These are phyloP conservation scores for Trichocladium uniseriatum DNA, from an alignment of 495 filamentous ascomycete species.

Conservation along the genomic window DNA sequence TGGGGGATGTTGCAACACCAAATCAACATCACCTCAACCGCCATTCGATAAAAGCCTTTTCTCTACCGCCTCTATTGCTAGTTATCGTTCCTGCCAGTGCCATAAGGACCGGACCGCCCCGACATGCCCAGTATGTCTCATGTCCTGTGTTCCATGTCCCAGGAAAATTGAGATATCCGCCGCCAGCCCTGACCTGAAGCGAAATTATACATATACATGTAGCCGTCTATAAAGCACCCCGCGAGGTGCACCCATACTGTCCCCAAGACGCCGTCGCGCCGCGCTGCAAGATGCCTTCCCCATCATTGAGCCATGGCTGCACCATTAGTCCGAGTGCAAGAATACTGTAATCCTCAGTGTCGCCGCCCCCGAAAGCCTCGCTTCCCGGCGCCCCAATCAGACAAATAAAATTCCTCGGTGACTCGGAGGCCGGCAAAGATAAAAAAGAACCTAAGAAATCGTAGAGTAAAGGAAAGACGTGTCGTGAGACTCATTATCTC, in stretches of 20 bases:
- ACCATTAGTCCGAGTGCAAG: background rate
- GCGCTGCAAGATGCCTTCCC: background rate
- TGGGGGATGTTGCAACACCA: too few species aligned
- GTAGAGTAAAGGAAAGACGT: conserved; percentile 1
- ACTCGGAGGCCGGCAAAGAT: conserved; percentile 2
- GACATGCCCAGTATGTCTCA: too few species aligned
- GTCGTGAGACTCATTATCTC: conserved; percentile 22
- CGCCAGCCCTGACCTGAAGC: too few species aligned
- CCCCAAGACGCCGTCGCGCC: conserved; percentile 4
- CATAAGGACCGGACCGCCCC: too few species aligned
- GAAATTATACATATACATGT: conserved; percentile 17
- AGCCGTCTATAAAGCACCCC: conserved; percentile 8
- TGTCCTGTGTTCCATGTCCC: too few species aligned
- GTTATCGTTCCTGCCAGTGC: background rate
- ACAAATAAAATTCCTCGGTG: background rate
- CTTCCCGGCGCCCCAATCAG: background rate
- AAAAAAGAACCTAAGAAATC: conserved; percentile 1
- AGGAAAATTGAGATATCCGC: too few species aligned
- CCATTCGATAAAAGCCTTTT: background rate
- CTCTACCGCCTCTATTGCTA: conserved; percentile 2
- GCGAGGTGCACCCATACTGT: too few species aligned
- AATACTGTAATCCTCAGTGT: background rate
- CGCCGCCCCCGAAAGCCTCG: background rate
- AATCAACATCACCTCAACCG: background rate
- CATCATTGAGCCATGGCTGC: conserved; percentile 5